These are phyloP conservation scores for Grosmannia penicillata DNA, from an alignment of 2,329 filamentous ascomycete genomes.

Conservation along the genomic window DNA sequence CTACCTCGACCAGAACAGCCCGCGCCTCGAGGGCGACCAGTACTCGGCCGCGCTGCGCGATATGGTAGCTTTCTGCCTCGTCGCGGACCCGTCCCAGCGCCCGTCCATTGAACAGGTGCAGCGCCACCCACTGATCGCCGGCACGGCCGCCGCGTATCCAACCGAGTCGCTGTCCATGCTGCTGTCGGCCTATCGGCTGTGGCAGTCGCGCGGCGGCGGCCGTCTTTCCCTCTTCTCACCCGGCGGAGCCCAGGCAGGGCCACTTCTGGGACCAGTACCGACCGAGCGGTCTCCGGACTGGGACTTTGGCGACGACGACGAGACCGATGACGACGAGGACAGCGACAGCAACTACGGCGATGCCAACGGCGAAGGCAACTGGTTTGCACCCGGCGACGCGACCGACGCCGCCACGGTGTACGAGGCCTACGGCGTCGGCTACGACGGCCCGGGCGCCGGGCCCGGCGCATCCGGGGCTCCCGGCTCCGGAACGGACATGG, in stretches of 20 bases:
- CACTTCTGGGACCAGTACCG: conserved; percentile 32
- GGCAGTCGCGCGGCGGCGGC: conserved; percentile 60
- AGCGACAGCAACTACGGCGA: conserved; percentile 22
- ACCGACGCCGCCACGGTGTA: conserved; percentile 42
- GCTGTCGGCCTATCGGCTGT: conserved; percentile 58
- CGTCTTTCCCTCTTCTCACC: conserved; percentile 48
- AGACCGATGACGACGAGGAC: conserved; percentile 19
- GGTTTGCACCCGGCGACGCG: conserved; percentile 2
- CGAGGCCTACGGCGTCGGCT: conserved; percentile 31
- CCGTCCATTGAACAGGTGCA: conserved; percentile 57
- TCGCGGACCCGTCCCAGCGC: conserved; percentile 51
- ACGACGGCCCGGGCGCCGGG: neutral
- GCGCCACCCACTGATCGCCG: conserved; percentile 51
- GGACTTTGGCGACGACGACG: conserved; percentile 36
- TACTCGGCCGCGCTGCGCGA: conserved; percentile 56
- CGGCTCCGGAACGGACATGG: neutral
- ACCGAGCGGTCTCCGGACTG: conserved; percentile 42
- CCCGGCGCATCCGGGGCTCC: neutral
- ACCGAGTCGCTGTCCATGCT: conserved; percentile 47
- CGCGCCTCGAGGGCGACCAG: conserved; percentile 54
- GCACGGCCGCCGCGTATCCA: conserved; percentile 48
- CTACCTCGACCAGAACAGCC: conserved; percentile 44
- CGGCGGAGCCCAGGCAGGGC: conserved; percentile 39
- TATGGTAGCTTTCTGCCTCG: conserved; percentile 59
- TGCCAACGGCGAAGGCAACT: neutral